These are phyloP conservation scores for Candida hungchunana DNA, from an alignment of 805 yeast genomes.

Conservation along the genomic window DNA sequence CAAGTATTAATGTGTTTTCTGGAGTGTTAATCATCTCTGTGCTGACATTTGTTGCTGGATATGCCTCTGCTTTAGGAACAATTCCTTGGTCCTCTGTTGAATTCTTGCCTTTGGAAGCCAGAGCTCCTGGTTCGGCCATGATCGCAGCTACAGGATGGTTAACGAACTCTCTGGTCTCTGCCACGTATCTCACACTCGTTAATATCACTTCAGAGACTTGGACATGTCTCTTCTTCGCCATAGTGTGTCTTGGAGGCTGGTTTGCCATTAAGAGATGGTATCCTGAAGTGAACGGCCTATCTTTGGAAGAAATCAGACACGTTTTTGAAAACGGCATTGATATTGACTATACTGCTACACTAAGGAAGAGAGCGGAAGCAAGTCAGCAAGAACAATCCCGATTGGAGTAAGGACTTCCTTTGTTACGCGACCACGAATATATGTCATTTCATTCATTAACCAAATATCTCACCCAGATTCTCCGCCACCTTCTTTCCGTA, in stretches of 20 bases:
- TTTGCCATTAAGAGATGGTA: slow-evolving; percentile 35
- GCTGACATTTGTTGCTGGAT: slow-evolving; percentile 36
- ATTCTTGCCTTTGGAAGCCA: slow-evolving; percentile 37
- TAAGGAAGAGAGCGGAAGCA: no score
- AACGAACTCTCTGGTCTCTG: slow-evolving; percentile 34
- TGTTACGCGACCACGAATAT: no score
- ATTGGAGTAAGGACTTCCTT: no score
- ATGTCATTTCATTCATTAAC: no score
- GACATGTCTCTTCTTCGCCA: slow-evolving; percentile 33
- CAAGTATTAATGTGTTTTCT: slow-evolving; percentile 6
- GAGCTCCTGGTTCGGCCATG: slow-evolving; percentile 39
- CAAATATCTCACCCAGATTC: slow-evolving; percentile 16
- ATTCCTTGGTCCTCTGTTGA: slow-evolving; percentile 45
- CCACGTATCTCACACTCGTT: slow-evolving; percentile 33
- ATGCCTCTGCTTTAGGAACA: slow-evolving; percentile 40
- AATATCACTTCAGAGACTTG: slow-evolving; percentile 27
- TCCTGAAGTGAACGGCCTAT: slow-evolving; percentile 42
- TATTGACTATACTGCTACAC: slow-evolving; percentile 26
- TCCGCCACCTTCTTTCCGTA: slow-evolving; percentile 30
- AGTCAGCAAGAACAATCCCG: no score
- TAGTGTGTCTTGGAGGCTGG: slow-evolving; percentile 34
- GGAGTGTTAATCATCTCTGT: slow-evolving; percentile 29
- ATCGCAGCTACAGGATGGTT: slow-evolving; percentile 42
- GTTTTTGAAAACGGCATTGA: slow-evolving; percentile 39
- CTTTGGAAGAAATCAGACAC: slow-evolving; percentile 38